phyloP scores from a whole-genome alignment of 306 rosid genomes.

The Vigna unguiculata region DNA sequence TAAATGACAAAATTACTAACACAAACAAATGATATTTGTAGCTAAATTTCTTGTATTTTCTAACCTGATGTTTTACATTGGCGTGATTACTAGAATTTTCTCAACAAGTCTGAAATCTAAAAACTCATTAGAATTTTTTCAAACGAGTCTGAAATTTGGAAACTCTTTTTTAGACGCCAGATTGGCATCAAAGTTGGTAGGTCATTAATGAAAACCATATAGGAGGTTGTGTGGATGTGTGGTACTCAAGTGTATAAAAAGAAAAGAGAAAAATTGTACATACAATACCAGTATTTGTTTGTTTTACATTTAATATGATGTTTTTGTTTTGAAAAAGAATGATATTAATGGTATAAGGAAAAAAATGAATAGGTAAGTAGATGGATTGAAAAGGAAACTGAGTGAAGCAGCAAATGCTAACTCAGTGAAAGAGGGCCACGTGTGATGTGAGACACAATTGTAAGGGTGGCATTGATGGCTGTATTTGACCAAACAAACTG shows the following conservation, averaged over 20 bases:
- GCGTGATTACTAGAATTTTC: no score
- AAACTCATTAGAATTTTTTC: no score
- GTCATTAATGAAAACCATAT: not conserved
- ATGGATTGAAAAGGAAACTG: constrained; percentile 25
- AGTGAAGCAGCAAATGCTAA: constrained; percentile 2
- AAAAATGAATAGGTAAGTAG: not conserved
- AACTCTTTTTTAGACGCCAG: not conserved
- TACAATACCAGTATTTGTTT: not conserved
- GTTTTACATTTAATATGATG: not conserved
- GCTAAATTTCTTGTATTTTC: no score
- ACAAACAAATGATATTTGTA: not conserved
- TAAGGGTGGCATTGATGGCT: constrained; percentile 17
- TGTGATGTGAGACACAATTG: not conserved
- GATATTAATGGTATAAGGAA: not conserved
- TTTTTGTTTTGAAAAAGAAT: not conserved
- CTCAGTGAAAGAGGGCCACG: not conserved
- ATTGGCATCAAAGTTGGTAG: not conserved
- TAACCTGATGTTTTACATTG: no score
- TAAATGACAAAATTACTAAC: constrained; percentile 2
- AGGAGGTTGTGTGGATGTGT: not conserved
- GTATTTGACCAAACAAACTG: constrained; percentile 42
- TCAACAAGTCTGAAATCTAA: no score
- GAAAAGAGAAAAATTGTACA: not conserved
- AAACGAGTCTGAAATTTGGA: no score
- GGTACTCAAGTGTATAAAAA: not conserved